These are phyloP conservation scores for Phytophthora macrochlamydospora DNA, from an alignment of 352 stramenopile species.

Conservation along the genomic window DNA sequence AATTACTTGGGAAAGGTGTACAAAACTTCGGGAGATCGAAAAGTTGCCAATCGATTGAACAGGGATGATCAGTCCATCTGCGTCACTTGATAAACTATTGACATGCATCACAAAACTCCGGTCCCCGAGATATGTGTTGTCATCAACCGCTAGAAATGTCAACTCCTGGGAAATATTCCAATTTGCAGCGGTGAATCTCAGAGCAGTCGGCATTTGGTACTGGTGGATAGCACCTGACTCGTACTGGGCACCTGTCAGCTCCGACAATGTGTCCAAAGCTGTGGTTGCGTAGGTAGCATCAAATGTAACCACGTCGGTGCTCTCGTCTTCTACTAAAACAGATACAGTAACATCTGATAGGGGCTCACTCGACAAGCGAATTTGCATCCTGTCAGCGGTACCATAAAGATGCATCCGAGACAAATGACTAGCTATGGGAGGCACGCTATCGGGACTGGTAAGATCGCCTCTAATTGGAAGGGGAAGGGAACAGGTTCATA, in stretches of 20 bases:
- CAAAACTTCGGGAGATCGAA: conserved; percentile 27
- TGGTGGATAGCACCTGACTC: conserved; percentile 36
- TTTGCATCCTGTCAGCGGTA: conserved; percentile 23
- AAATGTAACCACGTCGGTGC: conserved; percentile 39
- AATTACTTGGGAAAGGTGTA: conserved; percentile 24
- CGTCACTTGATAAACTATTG: conserved; percentile 34
- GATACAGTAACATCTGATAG: conserved; percentile 49
- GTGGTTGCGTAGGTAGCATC: conserved; percentile 42
- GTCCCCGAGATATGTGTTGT: conserved; percentile 65
- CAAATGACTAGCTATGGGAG: conserved; percentile 39
- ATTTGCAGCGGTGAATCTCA: conserved; percentile 62
- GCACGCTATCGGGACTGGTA: conserved; percentile 30
- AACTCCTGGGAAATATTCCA: conserved; percentile 60
- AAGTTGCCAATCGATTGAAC: conserved; percentile 32
- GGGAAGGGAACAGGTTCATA: conserved; percentile 54
- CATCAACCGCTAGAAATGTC: conserved; percentile 62
- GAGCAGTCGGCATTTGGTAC: conserved; percentile 43
- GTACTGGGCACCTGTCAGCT: conserved; percentile 46
- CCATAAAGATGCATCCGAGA: conserved; percentile 69
- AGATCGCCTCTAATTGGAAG: conserved; percentile 54
- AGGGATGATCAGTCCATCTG: conserved; percentile 23
- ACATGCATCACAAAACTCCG: conserved; percentile 49
- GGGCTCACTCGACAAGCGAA: conserved; percentile 66
- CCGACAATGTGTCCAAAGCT: conserved; percentile 12
- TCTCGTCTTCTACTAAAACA: conserved; percentile 32